These are phyloP conservation scores for Prunus mira DNA, from an alignment of 306 rosid species.

Conservation along the genomic window DNA sequence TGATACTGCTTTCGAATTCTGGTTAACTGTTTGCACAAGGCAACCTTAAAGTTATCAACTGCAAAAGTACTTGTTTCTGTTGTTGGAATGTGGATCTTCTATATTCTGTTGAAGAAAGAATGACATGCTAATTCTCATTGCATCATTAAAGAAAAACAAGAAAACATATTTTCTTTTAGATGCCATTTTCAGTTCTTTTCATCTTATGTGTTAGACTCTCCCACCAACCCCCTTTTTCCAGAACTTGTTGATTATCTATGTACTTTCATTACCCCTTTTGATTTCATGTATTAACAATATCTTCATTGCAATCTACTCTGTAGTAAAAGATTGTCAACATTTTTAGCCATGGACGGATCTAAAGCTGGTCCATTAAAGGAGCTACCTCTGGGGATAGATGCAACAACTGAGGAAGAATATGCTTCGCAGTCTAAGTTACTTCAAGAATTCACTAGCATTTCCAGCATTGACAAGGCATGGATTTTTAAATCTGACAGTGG, in stretches of 20 bases:
- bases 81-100: background rate
- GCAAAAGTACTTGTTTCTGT: background rate
- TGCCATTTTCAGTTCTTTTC: background rate
- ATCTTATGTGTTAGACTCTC: no score
- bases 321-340: slow-evolving; percentile 32
- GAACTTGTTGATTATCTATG: no score
- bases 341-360: slow-evolving; percentile 56
- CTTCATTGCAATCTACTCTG: slow-evolving; percentile 7
- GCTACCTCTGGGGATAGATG: slow-evolving; percentile 53
- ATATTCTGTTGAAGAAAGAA: background rate
- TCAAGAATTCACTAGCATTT: slow-evolving; percentile 52
- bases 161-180: background rate
- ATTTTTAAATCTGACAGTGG: slow-evolving; percentile 52
- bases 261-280: background rate
- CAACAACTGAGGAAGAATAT: slow-evolving; percentile 59
- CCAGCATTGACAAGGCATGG: slow-evolving; percentile 80
- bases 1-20: background rate
- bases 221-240: no score
- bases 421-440: slow-evolving; percentile 62
- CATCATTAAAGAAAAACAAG: background rate
- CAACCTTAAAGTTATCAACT: background rate
- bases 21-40: background rate
- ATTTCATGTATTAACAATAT: no score
- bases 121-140: background rate
- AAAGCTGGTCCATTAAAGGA: slow-evolving; percentile 30